phyloP scores from a whole-genome alignment of 768 basidiomycete genomes.

The Gautieria morchelliformis region DNA sequence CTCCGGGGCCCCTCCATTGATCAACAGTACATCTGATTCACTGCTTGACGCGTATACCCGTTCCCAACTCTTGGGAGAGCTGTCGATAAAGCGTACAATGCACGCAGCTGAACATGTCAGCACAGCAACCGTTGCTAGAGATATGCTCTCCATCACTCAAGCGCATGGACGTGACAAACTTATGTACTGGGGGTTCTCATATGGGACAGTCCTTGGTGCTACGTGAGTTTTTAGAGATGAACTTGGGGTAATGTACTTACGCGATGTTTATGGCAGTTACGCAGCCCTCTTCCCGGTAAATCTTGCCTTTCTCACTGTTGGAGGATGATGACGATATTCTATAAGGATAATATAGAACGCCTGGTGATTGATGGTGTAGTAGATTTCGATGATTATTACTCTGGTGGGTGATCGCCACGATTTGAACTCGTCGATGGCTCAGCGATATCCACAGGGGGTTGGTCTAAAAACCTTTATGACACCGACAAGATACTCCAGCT shows the following conservation, averaged over 20 bases:
- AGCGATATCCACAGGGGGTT: not conserved
- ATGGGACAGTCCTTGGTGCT: slow-evolving; percentile 8
- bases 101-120: slow-evolving; percentile 16
- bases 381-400: slow-evolving; percentile 2
- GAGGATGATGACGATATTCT: not conserved
- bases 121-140: slow-evolving; percentile 20
- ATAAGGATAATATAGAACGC: slow-evolving; percentile 23
- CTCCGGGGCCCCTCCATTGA: not conserved
- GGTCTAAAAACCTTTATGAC: slow-evolving; percentile 18
- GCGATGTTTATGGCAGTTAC: slow-evolving; percentile 13
- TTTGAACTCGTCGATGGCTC: not conserved
- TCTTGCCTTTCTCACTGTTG: no score
- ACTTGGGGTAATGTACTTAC: not conserved
- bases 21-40: slow-evolving; percentile 6
- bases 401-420: not conserved
- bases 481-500: slow-evolving; percentile 15
- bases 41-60: not conserved
- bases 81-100: not conserved
- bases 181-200: slow-evolving; percentile 21
- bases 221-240: slow-evolving; percentile 7
- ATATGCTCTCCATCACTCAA: slow-evolving; percentile 21
- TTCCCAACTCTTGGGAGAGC: slow-evolving; percentile 3
- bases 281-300: slow-evolving; percentile 22
- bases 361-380: slow-evolving; percentile 23
- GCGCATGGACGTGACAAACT: slow-evolving; percentile 22